Conservation (phyloP, 106 monocot genomes). For the Dendrobium officinale region DNA sequence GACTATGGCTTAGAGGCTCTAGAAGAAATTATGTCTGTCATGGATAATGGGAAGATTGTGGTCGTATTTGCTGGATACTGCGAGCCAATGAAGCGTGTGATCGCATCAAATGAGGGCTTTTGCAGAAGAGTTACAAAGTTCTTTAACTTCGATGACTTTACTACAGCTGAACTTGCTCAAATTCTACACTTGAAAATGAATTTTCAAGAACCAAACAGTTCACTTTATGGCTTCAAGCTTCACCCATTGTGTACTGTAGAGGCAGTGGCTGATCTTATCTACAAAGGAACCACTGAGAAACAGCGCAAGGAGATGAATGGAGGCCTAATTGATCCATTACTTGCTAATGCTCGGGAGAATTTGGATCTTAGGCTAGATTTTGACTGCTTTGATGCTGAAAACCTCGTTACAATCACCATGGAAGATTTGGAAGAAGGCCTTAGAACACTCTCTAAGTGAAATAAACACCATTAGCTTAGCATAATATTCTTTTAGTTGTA, state of each 20-base stretch:
- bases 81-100: slow-evolving; percentile 92
- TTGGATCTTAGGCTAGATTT: slow-evolving; percentile 80
- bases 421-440: slow-evolving; percentile 74
- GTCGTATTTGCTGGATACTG: slow-evolving; percentile 89
- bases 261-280: slow-evolving; percentile 36
- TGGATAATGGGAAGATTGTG: slow-evolving; percentile 84
- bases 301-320: slow-evolving; percentile 84
- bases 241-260: slow-evolving; percentile 62
- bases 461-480: not conserved
- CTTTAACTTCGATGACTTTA: slow-evolving; percentile 82
- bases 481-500: not conserved
- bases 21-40: slow-evolving; percentile 97
- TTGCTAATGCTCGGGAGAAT: slow-evolving; percentile 73
- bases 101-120: slow-evolving; percentile 87
- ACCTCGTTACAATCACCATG: slow-evolving; percentile 72
- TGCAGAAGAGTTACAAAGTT: slow-evolving; percentile 87
- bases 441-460: slow-evolving; percentile 25
- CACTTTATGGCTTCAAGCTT: slow-evolving; percentile 74
- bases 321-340: slow-evolving; percentile 71
- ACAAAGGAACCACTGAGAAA: slow-evolving; percentile 38
- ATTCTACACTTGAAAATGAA: slow-evolving; percentile 79
- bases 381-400: slow-evolving; percentile 46
- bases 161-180: slow-evolving; percentile 53
- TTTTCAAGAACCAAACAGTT: slow-evolving; percentile 28
- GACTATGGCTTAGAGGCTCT: slow-evolving; percentile 93